phyloP scores from a whole-genome alignment of 2,329 filamentous ascomycete genomes.

The Xylariaceae sp. region DNA sequence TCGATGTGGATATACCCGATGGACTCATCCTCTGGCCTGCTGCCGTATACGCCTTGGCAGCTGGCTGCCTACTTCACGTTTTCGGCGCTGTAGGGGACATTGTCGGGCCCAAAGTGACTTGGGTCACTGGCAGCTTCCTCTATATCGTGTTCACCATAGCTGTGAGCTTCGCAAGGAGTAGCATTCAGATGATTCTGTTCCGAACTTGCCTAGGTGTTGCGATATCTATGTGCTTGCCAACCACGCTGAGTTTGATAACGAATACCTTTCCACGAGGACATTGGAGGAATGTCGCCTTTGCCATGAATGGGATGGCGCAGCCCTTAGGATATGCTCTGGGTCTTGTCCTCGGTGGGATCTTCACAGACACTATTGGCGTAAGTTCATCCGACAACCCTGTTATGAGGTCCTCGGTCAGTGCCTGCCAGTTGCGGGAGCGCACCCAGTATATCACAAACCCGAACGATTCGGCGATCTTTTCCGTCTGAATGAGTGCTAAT shows the following conservation, averaged over 20 bases:
- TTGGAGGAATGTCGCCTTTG: slow-evolving; percentile 3
- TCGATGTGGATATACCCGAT: slow-evolving; percentile 11
- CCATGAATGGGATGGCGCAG: neutral
- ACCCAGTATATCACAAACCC: too few species aligned
- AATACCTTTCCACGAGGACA: neutral
- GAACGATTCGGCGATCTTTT: too few species aligned
- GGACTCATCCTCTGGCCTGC: slow-evolving; percentile 8
- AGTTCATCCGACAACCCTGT: too few species aligned
- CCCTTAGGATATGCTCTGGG: slow-evolving; percentile 4
- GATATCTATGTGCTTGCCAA: slow-evolving; percentile 1
- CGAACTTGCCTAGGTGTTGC: slow-evolving; percentile 2
- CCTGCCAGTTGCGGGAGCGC: too few species aligned
- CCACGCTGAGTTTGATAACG: slow-evolving; percentile 1
- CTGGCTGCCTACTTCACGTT: slow-evolving; percentile 5
- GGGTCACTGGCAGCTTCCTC: slow-evolving; percentile 3
- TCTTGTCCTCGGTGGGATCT: slow-evolving; percentile 4
- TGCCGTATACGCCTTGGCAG: slow-evolving; percentile 8
- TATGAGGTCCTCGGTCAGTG: too few species aligned
- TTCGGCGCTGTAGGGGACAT: slow-evolving; percentile 12
- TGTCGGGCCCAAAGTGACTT: slow-evolving; percentile 4
- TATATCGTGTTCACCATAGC: neutral
- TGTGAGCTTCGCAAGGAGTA: neutral
- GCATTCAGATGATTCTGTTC: slow-evolving; percentile 3
- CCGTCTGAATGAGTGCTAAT: too few species aligned
- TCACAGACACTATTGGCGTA: slow-evolving; percentile 1